These are phyloP conservation scores for Hermanozyma aechmeae DNA, from an alignment of 805 yeast genomes.

Conservation along the genomic window DNA sequence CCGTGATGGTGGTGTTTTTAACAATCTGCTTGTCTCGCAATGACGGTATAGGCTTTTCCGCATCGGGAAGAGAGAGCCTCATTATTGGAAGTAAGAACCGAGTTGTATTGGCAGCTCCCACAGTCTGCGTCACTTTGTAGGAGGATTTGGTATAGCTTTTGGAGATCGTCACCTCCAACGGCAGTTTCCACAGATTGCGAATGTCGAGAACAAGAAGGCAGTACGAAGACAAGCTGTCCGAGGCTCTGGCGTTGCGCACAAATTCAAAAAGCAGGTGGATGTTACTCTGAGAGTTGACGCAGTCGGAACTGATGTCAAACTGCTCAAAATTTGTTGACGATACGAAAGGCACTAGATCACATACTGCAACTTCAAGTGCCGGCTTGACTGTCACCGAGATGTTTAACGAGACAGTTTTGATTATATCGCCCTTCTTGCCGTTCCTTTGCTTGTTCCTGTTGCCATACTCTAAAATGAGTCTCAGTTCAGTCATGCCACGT, in stretches of 20 bases:
- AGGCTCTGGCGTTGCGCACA: constrained; percentile 14
- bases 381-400: constrained; percentile 67
- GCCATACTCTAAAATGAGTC: constrained; percentile 56
- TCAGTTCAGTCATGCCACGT: constrained; percentile 60
- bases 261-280: constrained; percentile 20
- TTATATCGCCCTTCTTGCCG: constrained; percentile 33
- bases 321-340: too few species aligned
- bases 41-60: constrained; percentile 56
- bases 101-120: constrained; percentile 21
- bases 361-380: constrained; percentile 64
- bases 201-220: constrained; percentile 66
- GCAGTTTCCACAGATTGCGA: constrained; percentile 71
- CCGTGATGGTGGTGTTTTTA: constrained; percentile 42
- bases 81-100: constrained; percentile 67
- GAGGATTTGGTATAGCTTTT: too few species aligned
- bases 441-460: constrained; percentile 17
- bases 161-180: constrained; percentile 20
- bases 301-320: too few species aligned
- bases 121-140: constrained; percentile 2
- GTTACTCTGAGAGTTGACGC: constrained; percentile 3
- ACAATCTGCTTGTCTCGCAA: constrained; percentile 63
- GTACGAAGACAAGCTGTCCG: constrained; percentile 34
- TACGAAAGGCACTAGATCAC: constrained; percentile 59
- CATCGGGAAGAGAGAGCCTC: constrained; percentile 37
- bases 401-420: constrained; percentile 57